Evolutionary conservation across 192 early-diverging fungal genomes (phyloP), one percentile per base, ranked within the genome.

Genomic region (Coemansia sp.): DNA sequence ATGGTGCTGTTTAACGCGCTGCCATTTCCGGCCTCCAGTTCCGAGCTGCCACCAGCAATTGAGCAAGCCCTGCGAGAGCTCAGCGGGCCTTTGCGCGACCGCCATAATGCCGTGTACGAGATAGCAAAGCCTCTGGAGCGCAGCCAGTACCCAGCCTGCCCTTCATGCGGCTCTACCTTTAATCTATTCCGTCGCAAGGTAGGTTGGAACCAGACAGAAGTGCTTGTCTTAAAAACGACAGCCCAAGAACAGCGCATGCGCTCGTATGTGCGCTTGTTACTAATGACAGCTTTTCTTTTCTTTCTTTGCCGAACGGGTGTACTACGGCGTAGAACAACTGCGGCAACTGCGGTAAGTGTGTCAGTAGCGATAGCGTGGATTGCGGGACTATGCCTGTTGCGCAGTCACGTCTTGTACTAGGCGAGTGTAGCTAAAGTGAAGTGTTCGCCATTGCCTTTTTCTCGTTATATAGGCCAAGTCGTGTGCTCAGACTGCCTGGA

Each of bases 151-250:
- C 35, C 74, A 26, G 79, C 79, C 16, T 82, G 79, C 24, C 79
- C 71, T 2, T 62, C 66, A 9, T 82, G 79, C 50, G 79, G 79
- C 10, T 63, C 61, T 51, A 65, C 69, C 20, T 82, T 82, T 34
- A 66, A 73, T 14, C 35, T 82, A 9, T 77, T 82, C 24, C 74
- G 79, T 5, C 74, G 74, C 55, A 82, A 77, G 53, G 70, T 71
- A 71, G 28, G 60, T 42, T 57, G 10, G 46, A 70, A 72, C 61
- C 31, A 63, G 21, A 9, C 18, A 20, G n/a, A n/a, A 20, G 20
- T 0, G n/a, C 16, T 3, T 14, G 16, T 16, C 14, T 9, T 39
- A 13, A 39, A 13, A 9, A 9, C 38, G 38, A 14, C 38, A 39
- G 38, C 13, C 9, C 13, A 14, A 9, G 38, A 42, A 9, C 7